A percentile compares a stretch with the other conserved stretches of the same genome.
Conservation (phyloP, 805 yeast genomes). For the Candida dajiaensis region DNA sequence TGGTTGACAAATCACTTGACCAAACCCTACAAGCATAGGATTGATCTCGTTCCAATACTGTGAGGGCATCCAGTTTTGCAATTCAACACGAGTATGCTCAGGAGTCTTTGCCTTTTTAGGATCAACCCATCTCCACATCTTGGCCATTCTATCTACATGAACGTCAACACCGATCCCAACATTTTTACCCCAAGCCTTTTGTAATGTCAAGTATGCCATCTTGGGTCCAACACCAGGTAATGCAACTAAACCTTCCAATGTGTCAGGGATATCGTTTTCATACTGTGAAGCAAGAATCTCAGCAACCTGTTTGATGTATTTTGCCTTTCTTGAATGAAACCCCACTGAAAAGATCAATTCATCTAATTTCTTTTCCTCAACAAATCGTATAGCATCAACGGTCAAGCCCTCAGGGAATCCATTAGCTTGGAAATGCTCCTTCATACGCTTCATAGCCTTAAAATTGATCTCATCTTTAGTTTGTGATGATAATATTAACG, state of each 20-base stretch:
- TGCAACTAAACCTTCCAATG: slow-evolving; percentile 54
- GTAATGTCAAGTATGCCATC: slow-evolving; percentile 81
- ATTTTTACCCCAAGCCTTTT: slow-evolving; percentile 73
- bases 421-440: slow-evolving; percentile 35
- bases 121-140: slow-evolving; percentile 74
- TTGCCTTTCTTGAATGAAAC: slow-evolving; percentile 77
- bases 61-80: slow-evolving; percentile 70
- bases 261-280: slow-evolving; percentile 67
- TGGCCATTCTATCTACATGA: slow-evolving; percentile 76
- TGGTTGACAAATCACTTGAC: slow-evolving; percentile 81
- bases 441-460: slow-evolving; percentile 60
- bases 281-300: slow-evolving; percentile 42
- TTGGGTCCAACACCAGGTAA: slow-evolving; percentile 96
- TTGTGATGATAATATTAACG: slow-evolving; percentile 85
- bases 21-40: slow-evolving; percentile 87
- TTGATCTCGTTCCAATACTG: slow-evolving; percentile 81
- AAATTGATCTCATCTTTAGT: slow-evolving; percentile 86
- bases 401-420: slow-evolving; percentile 50
- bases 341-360: slow-evolving; percentile 73
- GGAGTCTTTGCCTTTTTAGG: slow-evolving; percentile 49
- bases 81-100: slow-evolving; percentile 61
- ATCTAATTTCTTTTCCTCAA: slow-evolving; percentile 55
- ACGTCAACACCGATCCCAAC: slow-evolving; percentile 93
- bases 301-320: slow-evolving; percentile 58
- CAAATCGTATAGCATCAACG: slow-evolving; percentile 44